Conservation (phyloP, 2,329 filamentous ascomycete genomes). For the Cladosporium velox region DNA sequence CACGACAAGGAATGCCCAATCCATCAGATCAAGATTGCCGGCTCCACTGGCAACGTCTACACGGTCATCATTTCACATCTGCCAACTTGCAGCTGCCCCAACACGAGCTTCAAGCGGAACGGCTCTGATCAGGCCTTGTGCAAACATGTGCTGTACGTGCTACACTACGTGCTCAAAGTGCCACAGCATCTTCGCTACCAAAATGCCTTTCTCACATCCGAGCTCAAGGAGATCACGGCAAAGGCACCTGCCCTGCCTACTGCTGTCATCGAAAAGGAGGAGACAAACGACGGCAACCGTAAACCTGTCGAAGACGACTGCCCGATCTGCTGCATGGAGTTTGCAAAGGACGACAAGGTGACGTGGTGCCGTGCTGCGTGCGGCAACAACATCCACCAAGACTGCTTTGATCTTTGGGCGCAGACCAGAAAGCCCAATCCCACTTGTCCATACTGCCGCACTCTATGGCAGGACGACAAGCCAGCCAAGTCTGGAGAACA, state of each 20-base stretch:
- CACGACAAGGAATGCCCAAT: constrained; percentile 51
- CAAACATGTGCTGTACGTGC: constrained; percentile 65
- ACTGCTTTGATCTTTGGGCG: constrained; percentile 59
- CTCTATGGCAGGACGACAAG: constrained; percentile 30
- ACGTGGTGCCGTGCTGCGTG: constrained; percentile 63
- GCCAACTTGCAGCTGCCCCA: constrained; percentile 41
- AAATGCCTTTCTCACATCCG: constrained; percentile 59
- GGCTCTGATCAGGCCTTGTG: constrained; percentile 52
- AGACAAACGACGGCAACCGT: constrained; percentile 51
- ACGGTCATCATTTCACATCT: constrained; percentile 54
- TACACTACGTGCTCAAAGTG: constrained; percentile 60
- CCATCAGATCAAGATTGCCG: constrained; percentile 60
- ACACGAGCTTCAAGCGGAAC: constrained; percentile 25
- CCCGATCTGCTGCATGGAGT: constrained; percentile 62
- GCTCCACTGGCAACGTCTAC: constrained; percentile 65
- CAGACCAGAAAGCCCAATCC: constrained; percentile 25
- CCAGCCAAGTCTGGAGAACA: constrained; percentile 22
- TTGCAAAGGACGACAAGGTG: constrained; percentile 52
- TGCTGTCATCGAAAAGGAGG: constrained; percentile 28
- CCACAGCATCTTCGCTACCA: constrained; percentile 60
- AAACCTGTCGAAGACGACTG: constrained; percentile 64
- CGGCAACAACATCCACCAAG: constrained; percentile 63
- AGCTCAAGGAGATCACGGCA: constrained; percentile 58
- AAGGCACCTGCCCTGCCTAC: constrained; percentile 54
- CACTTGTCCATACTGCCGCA: constrained; percentile 38